Evolutionary conservation across 805 yeast genomes (phyloP), one percentile per base, ranked within the genome.

Genomic region (Cyberlindnera euphorbiiphila): DNA sequence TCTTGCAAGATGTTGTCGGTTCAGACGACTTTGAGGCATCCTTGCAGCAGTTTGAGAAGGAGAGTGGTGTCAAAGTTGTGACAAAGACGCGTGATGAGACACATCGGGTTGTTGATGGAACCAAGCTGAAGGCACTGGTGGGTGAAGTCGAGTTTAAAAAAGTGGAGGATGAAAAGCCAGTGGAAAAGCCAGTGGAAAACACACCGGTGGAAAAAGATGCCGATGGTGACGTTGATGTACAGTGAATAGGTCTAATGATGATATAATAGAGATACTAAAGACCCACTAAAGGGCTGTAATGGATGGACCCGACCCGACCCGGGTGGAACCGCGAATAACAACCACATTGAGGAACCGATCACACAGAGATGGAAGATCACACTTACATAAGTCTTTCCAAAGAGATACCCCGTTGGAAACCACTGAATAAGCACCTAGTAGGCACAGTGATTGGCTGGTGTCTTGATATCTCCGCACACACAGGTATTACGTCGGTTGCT

Each of bases 1-100:
- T 54, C 23, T 17, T 47, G 16, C 22, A 25, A 4, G 49, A 47
- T 23, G 39, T 36, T 3, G 20, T 47, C 0, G 36, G 51, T 5
- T 5, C 11, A 5, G 52, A 50, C 14, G 34, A 52, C 29, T 36
- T 47, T 1, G 47, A 47, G 17, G 39, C 34, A 2, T 10, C 45
- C 13, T 24, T 52, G 1, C 22, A 12, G 8, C 17, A 42, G 15
- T 51, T 44, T 32, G 52, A 47, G 32, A 39, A 30, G 24, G 42
- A 39, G 6, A 49, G 52, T 14, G 37, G 38, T 11, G 45, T 46
- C 10, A 41, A 32, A 20, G 42, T 53, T 6, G 21, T 39, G 2
- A 16, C 41, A 25, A 41, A 39, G 24, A 29, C 42, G 4, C 30
- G 25, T 9, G 21, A 29, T 15, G 29, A 23, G n/a, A 15, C 21